Conservation (phyloP, 2,329 filamentous ascomycete genomes). For the Sporothrix variecibatus region DNA sequence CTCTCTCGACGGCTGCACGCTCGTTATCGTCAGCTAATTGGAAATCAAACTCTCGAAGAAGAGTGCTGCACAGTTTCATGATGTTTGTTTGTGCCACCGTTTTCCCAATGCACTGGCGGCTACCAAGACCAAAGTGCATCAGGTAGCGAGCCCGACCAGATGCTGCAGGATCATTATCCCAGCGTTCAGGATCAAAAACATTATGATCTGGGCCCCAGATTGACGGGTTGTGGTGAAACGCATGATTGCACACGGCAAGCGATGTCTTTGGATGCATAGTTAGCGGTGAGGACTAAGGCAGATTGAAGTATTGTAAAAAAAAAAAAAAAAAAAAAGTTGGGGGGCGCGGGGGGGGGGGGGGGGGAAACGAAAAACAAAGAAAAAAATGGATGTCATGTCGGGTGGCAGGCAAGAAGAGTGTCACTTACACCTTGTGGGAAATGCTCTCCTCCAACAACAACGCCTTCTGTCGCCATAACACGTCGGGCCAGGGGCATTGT, state of each 20-base stretch:
- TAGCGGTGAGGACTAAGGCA: neutral
- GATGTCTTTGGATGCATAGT: neutral
- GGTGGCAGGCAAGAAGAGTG: neutral
- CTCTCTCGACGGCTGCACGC: slow-evolving; percentile 8
- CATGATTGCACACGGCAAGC: slow-evolving; percentile 37
- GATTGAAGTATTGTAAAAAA: no score
- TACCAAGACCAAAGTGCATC: slow-evolving; percentile 41
- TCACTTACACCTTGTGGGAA: slow-evolving; percentile 13
- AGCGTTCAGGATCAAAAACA: slow-evolving; percentile 37
- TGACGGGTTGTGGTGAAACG: slow-evolving; percentile 39
- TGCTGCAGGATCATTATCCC: slow-evolving; percentile 29
- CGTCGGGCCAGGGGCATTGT: slow-evolving; percentile 39
- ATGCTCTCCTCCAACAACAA: slow-evolving; percentile 24
- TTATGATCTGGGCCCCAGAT: slow-evolving; percentile 40
- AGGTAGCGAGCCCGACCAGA: slow-evolving; percentile 33
- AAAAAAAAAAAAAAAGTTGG: no score
- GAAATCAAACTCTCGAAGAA: slow-evolving; percentile 38
- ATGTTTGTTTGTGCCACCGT: slow-evolving; percentile 41
- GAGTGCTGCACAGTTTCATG: slow-evolving; percentile 38
- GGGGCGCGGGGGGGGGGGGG: no score
- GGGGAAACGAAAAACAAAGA: no score
- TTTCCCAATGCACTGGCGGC: slow-evolving; percentile 41
- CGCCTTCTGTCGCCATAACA: slow-evolving; percentile 34
- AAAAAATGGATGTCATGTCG: no score
- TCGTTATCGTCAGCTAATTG: slow-evolving; percentile 35